Conservation (phyloP, 192 early-diverging fungal species). For the Dissophora ornata region DNA sequence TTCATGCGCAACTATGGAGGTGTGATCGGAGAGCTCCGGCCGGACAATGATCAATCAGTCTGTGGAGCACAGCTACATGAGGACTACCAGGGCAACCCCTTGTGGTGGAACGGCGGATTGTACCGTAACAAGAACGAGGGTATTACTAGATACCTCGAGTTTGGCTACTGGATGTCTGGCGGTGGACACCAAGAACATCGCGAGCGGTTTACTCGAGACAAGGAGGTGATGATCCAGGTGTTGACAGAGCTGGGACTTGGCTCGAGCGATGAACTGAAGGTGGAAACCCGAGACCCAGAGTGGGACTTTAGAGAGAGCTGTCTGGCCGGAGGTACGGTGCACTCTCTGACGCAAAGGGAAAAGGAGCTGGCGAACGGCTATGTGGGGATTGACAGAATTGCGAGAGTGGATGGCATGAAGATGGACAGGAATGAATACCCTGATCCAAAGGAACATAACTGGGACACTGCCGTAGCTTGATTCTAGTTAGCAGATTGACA, state of each 20-base stretch:
- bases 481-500: too few species aligned
- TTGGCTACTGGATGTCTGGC: constrained; percentile 54
- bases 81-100: constrained; percentile 48
- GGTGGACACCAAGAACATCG: constrained; percentile 47
- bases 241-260: constrained; percentile 13
- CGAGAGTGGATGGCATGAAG: constrained; percentile 18
- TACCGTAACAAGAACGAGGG: constrained; percentile 61
- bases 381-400: constrained; percentile 33
- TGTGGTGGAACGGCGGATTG: constrained; percentile 67
- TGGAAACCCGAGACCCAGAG: constrained; percentile 14
- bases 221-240: constrained; percentile 35
- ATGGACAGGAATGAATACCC: background rate
- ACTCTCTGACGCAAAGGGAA: constrained; percentile 8
- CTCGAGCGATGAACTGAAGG: constrained; percentile 13
- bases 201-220: constrained; percentile 27
- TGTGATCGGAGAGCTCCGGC: constrained; percentile 61
- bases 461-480: constrained; percentile 17
- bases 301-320: constrained; percentile 51
- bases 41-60: constrained; percentile 37
- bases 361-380: constrained; percentile 22
- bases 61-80: constrained; percentile 63
- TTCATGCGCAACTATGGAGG: constrained; percentile 62
- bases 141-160: constrained; percentile 47
- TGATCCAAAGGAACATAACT: constrained; percentile 37
- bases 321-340: constrained; percentile 13